Conservation (phyloP, 2,329 filamentous ascomycete species). For the Basipetospora chlamydospora region DNA sequence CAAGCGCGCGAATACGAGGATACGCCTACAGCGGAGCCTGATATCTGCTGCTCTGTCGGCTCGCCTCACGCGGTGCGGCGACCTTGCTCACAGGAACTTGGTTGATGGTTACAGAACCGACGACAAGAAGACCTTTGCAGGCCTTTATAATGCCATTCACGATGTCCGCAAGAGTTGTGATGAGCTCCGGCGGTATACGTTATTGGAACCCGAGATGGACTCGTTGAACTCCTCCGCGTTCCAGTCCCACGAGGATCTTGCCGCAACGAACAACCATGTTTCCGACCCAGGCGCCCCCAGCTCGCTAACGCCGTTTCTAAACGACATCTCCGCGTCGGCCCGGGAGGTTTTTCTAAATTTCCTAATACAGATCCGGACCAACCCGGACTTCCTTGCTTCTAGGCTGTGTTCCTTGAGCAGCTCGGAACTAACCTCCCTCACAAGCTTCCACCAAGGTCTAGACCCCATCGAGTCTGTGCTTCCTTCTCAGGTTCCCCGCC, state of each 20-base stretch:
- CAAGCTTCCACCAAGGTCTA: slow-evolving; percentile 62
- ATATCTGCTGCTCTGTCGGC: slow-evolving; percentile 62
- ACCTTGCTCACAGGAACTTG: slow-evolving; percentile 59
- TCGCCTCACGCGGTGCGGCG: slow-evolving; percentile 59
- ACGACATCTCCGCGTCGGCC: slow-evolving; percentile 62
- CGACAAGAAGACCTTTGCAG: slow-evolving; percentile 63
- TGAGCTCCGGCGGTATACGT: slow-evolving; percentile 53
- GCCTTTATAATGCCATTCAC: slow-evolving; percentile 62
- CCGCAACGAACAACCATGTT: slow-evolving; percentile 25
- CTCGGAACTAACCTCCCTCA: slow-evolving; percentile 62
- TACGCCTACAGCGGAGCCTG: slow-evolving; percentile 59
- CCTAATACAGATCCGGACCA: slow-evolving; percentile 66
- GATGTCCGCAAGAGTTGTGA: slow-evolving; percentile 68
- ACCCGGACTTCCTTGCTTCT: slow-evolving; percentile 75
- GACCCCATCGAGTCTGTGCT: slow-evolving; percentile 76
- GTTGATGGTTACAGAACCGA: slow-evolving; percentile 67
- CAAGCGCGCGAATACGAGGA: slow-evolving; percentile 58
- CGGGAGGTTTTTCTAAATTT: slow-evolving; percentile 67
- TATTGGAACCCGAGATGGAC: slow-evolving; percentile 60
- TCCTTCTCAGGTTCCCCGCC: slow-evolving; percentile 45
- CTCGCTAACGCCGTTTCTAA: slow-evolving; percentile 42
- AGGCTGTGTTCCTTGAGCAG: slow-evolving; percentile 63
- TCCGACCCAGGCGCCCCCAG: slow-evolving; percentile 24
- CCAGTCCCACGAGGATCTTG: slow-evolving; percentile 29
- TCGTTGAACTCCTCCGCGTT: slow-evolving; percentile 27